Evolutionary conservation across 345 rosid species (phyloP).

Genomic region (Aurinia saxatilis): DNA sequence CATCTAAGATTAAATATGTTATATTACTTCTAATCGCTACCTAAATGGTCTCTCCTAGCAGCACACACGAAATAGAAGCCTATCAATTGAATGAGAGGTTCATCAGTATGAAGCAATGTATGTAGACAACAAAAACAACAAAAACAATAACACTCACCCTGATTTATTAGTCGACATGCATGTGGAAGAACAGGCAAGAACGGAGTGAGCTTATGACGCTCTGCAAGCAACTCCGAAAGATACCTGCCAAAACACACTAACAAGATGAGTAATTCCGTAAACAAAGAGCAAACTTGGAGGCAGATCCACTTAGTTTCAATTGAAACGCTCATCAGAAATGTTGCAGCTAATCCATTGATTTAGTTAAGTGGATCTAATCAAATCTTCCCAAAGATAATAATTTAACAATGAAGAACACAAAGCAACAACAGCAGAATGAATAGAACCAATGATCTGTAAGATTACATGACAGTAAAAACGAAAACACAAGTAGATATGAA

Average conservation of each 20-base stretch:
- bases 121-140: neutral
- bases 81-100: neutral
- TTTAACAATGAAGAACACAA: slow-evolving; percentile 10
- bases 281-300: neutral
- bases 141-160: slow-evolving; percentile 46
- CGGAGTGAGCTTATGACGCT: slow-evolving; percentile 67
- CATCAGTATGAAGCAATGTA: slow-evolving; percentile 9
- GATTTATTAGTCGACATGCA: slow-evolving; percentile 55
- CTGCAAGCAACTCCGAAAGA: slow-evolving; percentile 65
- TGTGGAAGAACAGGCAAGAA: slow-evolving; percentile 65
- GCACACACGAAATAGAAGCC: neutral
- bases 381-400: neutral
- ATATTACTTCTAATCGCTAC: neutral
- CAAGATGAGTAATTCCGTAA: slow-evolving; percentile 5
- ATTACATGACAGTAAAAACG: too few relatives aligned
- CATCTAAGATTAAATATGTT: neutral
- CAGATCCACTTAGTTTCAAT: slow-evolving; percentile 8
- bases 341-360: neutral
- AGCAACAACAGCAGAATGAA: neutral
- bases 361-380: slow-evolving; percentile 5
- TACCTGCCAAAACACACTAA: slow-evolving; percentile 53
- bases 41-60: neutral
- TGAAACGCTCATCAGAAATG: neutral
- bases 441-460: neutral
- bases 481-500: too few relatives aligned